Percentiles rank a stretch among this genome's conserved stretches.
phyloP scores from a whole-genome alignment of 1,284 basidiomycete species.

The Ceratobasidium papillatum region DNA sequence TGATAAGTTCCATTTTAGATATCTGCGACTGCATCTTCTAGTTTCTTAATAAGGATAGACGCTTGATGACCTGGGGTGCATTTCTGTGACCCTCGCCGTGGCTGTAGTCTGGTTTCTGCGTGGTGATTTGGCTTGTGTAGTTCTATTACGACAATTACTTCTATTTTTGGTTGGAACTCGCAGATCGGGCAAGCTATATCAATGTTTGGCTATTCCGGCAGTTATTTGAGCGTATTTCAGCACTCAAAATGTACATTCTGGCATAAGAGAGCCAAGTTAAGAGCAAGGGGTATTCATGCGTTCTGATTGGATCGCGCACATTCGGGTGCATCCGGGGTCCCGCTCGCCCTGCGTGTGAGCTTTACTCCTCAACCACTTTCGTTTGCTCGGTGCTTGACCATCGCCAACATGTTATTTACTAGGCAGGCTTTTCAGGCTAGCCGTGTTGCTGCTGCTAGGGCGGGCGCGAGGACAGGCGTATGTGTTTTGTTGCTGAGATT shows the following conservation, averaged over 20 bases:
- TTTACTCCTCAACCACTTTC: slow-evolving; percentile 32
- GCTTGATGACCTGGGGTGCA: slow-evolving; percentile 4
- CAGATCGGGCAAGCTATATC: not conserved
- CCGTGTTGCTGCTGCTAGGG: slow-evolving; percentile 23
- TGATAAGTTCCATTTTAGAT: slow-evolving; percentile 56
- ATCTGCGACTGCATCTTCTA: slow-evolving; percentile 77
- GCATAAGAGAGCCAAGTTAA: not conserved
- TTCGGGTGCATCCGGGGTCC: slow-evolving; percentile 37
- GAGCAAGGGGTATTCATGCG: not conserved
- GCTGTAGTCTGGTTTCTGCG: slow-evolving; percentile 12
- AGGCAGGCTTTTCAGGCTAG: slow-evolving; percentile 37
- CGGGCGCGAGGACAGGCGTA: slow-evolving; percentile 28
- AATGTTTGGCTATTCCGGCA: too few relatives aligned
- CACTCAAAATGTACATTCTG: too few relatives aligned
- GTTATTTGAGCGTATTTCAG: not conserved
- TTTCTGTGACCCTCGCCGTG: not conserved
- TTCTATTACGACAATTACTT: slow-evolving; percentile 28
- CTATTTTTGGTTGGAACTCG: not conserved
- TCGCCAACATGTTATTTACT: slow-evolving; percentile 42
- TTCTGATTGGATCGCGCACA: slow-evolving; percentile 24
- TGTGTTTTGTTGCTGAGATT: not conserved
- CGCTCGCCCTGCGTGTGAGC: slow-evolving; percentile 33
- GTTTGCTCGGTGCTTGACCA: slow-evolving; percentile 12
- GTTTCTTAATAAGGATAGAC: slow-evolving; percentile 35
- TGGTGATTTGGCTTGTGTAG: slow-evolving; percentile 24